phyloP scores from a whole-genome alignment of 1,139 yeast genomes.

The Eremothecium gossypii region DNA sequence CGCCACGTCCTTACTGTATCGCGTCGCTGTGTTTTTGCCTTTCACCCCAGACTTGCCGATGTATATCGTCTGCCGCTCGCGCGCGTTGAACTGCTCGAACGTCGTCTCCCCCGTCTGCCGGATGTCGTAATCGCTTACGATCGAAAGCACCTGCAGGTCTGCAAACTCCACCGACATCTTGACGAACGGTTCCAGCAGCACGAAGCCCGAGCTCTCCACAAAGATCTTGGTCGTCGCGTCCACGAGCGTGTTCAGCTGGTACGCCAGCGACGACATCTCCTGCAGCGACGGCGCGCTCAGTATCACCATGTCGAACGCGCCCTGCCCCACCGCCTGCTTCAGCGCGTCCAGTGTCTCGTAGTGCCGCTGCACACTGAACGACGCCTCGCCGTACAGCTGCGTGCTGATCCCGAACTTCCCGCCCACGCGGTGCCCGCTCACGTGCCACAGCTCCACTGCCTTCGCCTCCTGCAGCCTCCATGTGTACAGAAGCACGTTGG shows the following conservation, averaged over 20 bases:
- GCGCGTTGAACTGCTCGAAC: slow-evolving; percentile 28
- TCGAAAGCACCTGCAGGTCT: slow-evolving; percentile 41
- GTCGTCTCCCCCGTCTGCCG: slow-evolving; percentile 33
- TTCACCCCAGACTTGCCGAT: slow-evolving; percentile 17
- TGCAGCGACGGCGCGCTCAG: slow-evolving; percentile 39
- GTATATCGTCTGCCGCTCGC: slow-evolving; percentile 15
- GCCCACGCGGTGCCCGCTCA: slow-evolving; percentile 17
- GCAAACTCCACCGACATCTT: slow-evolving; percentile 28
- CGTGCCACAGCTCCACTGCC: slow-evolving; percentile 27
- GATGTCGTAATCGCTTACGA: slow-evolving; percentile 58
- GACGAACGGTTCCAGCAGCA: slow-evolving; percentile 63
- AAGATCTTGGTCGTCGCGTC: slow-evolving; percentile 41
- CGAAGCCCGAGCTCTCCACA: slow-evolving; percentile 61
- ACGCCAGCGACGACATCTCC: slow-evolving; percentile 36
- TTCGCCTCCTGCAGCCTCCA: slow-evolving; percentile 29
- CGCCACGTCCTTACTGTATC: slow-evolving; percentile 19
- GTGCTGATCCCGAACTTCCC: slow-evolving; percentile 20
- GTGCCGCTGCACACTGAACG: slow-evolving; percentile 19
- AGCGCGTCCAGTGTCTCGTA: slow-evolving; percentile 18
- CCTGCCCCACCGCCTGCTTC: slow-evolving; percentile 8
- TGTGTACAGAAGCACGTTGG: slow-evolving; percentile 26
- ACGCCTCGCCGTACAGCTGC: slow-evolving; percentile 20
- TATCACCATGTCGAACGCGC: slow-evolving; percentile 40
- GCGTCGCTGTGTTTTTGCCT: slow-evolving; percentile 3
- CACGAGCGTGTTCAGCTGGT: slow-evolving; percentile 31